Evolutionary conservation across 768 basidiomycete genomes (phyloP).

Genomic region (Xerocomellus intermedius): DNA sequence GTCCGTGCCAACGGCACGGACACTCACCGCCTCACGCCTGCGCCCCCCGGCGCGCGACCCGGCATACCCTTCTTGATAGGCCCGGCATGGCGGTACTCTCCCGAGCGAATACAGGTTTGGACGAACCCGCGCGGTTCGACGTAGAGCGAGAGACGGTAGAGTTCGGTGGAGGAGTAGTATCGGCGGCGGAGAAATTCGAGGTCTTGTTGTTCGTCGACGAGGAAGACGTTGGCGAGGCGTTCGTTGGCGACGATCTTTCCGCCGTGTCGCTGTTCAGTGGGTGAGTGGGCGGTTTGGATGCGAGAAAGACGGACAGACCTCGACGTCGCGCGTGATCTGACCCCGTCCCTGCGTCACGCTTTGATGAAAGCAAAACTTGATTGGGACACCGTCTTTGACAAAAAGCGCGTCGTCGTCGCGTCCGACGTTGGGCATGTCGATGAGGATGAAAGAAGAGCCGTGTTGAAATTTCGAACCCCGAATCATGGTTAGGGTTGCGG

Average conservation of each 20-base stretch:
- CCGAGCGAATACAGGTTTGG: constrained; percentile 14
- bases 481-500: constrained; percentile 27
- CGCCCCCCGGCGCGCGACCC: constrained; percentile 6
- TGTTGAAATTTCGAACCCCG: constrained; percentile 29
- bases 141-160: constrained; percentile 16
- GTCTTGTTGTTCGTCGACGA: constrained; percentile 30
- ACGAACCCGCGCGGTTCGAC: constrained; percentile 30
- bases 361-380: constrained; percentile 29
- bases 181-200: constrained; percentile 22
- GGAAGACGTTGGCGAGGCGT: constrained; percentile 21
- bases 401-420: constrained; percentile 18
- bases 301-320: constrained; percentile 8
- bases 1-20: background rate
- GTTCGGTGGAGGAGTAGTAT: constrained; percentile 24
- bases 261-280: constrained; percentile 16
- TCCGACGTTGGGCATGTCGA: constrained; percentile 1
- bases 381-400: constrained; percentile 18
- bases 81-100: constrained; percentile 11
- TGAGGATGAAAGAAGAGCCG: background rate
- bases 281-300: too few relatives aligned
- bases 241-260: constrained; percentile 20
- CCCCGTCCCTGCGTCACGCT: constrained; percentile 25
- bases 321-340: constrained; percentile 19
- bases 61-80: constrained; percentile 22
- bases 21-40: constrained; percentile 5